Conservation (phyloP, 306 rosid genomes). For the Quercus gilva region DNA sequence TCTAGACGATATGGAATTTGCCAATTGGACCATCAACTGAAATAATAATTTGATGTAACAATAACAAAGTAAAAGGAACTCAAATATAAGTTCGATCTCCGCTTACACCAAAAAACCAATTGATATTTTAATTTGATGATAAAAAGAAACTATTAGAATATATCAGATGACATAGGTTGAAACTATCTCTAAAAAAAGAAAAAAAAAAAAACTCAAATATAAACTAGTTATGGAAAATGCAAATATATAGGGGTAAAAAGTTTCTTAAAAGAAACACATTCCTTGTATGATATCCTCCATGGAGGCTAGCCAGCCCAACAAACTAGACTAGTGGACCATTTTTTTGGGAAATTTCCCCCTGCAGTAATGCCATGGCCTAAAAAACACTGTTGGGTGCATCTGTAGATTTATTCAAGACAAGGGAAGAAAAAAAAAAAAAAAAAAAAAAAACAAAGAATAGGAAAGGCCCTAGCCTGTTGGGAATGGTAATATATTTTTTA, state of each 20-base stretch:
- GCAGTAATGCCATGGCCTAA: not conserved
- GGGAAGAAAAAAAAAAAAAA: not conserved
- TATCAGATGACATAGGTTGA: too few species aligned
- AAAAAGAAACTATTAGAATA: accelerated
- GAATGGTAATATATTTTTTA: too few species aligned
- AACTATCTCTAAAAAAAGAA: too few species aligned
- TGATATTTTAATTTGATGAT: too few species aligned
- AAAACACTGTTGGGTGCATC: not conserved
- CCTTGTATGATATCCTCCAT: not conserved
- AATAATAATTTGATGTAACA: too few species aligned
- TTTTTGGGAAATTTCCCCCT: not conserved
- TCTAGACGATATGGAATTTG: too few species aligned
- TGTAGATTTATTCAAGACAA: conserved; percentile 1
- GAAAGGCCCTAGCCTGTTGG: not conserved
- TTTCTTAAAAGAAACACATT: not conserved
- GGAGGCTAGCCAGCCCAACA: not conserved
- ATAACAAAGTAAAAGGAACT: too few species aligned
- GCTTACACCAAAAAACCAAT: too few species aligned
- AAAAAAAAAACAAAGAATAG: not conserved
- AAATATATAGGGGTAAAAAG: not conserved
- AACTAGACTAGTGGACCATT: not conserved
- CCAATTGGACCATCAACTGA: too few species aligned
- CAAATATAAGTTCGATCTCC: too few species aligned
- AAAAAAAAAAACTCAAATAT: too few species aligned
- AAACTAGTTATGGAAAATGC: too few species aligned